Conservation (phyloP, 345 rosid species). For the Eucalyptus leucophloia region DNA sequence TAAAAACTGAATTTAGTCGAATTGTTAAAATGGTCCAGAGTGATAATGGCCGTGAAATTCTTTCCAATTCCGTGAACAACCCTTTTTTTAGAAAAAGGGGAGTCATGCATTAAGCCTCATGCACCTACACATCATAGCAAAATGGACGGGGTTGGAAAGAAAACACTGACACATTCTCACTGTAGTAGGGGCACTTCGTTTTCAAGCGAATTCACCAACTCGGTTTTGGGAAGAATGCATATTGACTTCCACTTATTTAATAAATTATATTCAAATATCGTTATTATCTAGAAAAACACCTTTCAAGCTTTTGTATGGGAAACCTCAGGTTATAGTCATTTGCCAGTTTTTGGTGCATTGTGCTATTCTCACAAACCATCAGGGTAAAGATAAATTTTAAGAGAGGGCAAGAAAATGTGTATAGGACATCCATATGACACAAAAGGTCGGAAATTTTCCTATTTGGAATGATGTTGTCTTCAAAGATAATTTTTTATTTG, state of each 20-base stretch:
- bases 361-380: not conserved
- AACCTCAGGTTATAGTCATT: not conserved
- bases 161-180: not conserved
- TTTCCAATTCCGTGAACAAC: not conserved
- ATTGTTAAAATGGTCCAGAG: not conserved
- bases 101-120: not conserved
- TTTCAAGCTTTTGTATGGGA: not conserved
- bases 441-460: not conserved
- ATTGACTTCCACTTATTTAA: not conserved
- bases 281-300: not conserved
- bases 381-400: not conserved
- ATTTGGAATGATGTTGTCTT: not conserved
- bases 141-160: not conserved
- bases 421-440: not conserved
- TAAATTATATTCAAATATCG: not conserved
- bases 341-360: not conserved
- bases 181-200: not conserved
- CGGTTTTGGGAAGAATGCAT: not conserved
- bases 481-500: not conserved
- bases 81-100: not conserved
- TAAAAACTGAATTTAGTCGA: not conserved
- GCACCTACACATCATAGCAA: not conserved
- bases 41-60: not conserved
- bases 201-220: not conserved
- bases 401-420: not conserved